A percentile compares a stretch with the other conserved stretches of the same genome.
Evolutionary conservation across 345 rosid genomes (phyloP).

Genomic region (Ceriops zippeliana): DNA sequence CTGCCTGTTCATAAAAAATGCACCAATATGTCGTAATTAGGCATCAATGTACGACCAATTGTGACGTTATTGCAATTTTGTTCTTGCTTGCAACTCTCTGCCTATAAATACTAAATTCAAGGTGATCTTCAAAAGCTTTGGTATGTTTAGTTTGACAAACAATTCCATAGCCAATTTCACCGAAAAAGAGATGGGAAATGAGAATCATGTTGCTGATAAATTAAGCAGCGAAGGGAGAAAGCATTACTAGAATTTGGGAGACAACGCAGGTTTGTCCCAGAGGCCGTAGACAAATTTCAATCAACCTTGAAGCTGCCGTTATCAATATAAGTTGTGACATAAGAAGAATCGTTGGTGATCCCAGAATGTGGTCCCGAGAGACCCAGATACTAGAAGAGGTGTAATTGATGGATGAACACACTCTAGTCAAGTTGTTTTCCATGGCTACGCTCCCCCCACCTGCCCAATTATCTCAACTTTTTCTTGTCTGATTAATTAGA

Average conservation of each 20-base stretch:
- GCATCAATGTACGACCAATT: no score
- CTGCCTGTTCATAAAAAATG: slow-evolving; percentile 2
- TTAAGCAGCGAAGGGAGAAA: neutral
- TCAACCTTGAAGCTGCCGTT: slow-evolving; percentile 10
- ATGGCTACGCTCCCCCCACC: neutral
- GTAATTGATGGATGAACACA: neutral
- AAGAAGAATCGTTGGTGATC: slow-evolving; percentile 17
- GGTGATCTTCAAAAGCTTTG: no score
- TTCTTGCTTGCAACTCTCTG: no score
- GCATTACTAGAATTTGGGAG: slow-evolving; percentile 28
- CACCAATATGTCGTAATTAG: no score
- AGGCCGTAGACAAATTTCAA: slow-evolving; percentile 19
- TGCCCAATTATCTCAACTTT: no score
- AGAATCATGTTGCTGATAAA: neutral
- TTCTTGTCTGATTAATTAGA: no score
- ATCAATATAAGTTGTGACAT: slow-evolving; percentile 20
- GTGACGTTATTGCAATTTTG: no score
- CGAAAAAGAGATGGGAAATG: no score
- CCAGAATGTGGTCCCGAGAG: neutral
- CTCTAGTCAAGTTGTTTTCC: slow-evolving; percentile 5
- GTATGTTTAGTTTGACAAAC: no score
- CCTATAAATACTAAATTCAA: no score
- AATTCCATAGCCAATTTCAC: no score
- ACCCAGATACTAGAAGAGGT: slow-evolving; percentile 9
- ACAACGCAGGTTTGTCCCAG: slow-evolving; percentile 26